phyloP scores from a whole-genome alignment of 345 rosid species.

The Noccaea caerulescens region DNA sequence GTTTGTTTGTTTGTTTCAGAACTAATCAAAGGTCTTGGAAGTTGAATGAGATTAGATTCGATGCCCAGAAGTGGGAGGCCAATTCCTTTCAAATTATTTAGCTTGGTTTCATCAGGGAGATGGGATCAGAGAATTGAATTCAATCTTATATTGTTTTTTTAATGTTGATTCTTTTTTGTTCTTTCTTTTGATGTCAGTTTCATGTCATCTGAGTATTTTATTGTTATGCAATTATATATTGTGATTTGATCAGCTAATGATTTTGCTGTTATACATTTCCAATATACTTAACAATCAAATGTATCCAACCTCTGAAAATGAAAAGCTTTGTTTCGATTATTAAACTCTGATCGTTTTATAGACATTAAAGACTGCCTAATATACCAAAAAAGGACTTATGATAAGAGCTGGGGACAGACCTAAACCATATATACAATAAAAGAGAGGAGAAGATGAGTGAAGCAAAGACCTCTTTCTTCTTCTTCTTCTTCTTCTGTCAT shows the following conservation, averaged over 20 bases:
- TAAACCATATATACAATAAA: conserved; percentile 32
- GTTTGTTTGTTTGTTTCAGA: conserved; percentile 33
- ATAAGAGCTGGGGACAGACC: conserved; percentile 17
- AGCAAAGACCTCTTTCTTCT: not conserved
- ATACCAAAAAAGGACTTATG: conserved; percentile 5
- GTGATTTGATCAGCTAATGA: conserved; percentile 33
- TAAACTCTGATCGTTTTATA: conserved; percentile 22
- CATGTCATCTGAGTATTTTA: conserved; percentile 26
- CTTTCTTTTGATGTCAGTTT: conserved; percentile 23
- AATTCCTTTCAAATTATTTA: conserved; percentile 19
- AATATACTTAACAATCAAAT: conserved; percentile 4
- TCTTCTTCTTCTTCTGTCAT: conserved; percentile 22
- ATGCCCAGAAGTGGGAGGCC: conserved; percentile 33
- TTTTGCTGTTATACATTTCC: not conserved
- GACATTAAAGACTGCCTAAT: conserved; percentile 19
- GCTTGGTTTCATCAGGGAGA: conserved; percentile 39
- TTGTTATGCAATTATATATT: conserved; percentile 19
- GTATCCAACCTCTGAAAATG: not conserved
- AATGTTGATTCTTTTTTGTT: not conserved
- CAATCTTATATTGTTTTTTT: conserved; percentile 21
- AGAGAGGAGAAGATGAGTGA: not conserved
- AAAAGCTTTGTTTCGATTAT: conserved; percentile 7
- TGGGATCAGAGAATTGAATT: conserved; percentile 34
- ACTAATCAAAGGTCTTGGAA: conserved; percentile 35
- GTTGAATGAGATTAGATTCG: conserved; percentile 34